A percentile compares a stretch with the other conserved stretches of the same genome.
Evolutionary conservation across 192 early-diverging fungal genomes (phyloP).

Genomic region (Coemansia reversa): DNA sequence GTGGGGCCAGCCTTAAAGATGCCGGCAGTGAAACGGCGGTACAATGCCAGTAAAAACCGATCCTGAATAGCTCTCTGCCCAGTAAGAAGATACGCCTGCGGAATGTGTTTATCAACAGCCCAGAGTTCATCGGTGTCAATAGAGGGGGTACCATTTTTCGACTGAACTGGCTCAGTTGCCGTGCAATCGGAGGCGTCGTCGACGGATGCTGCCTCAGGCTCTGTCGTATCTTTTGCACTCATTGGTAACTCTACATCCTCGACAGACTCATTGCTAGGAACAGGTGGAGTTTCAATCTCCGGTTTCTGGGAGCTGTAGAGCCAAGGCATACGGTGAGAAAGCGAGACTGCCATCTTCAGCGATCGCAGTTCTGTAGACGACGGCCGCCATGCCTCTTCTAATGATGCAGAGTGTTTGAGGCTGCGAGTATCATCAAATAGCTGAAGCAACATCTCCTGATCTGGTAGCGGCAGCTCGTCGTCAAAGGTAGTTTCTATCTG

Average conservation of each 20-base stretch:
- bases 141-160: neutral
- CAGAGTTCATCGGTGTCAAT: neutral
- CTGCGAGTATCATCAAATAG: slow-evolving; percentile 59
- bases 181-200: slow-evolving; percentile 21
- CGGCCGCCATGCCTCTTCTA: slow-evolving; percentile 73
- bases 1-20: slow-evolving; percentile 31
- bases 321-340: slow-evolving; percentile 76
- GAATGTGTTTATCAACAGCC: slow-evolving; percentile 19
- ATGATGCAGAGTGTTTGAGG: slow-evolving; percentile 60
- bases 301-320: slow-evolving; percentile 15
- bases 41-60: slow-evolving; percentile 27
- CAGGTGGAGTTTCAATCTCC: neutral
- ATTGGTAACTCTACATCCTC: neutral
- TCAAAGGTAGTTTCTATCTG: slow-evolving; percentile 60
- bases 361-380: slow-evolving; percentile 66
- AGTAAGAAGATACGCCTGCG: slow-evolving; percentile 18
- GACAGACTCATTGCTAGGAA: neutral
- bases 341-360: slow-evolving; percentile 67
- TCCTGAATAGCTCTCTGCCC: slow-evolving; percentile 37
- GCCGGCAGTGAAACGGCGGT: slow-evolving; percentile 37
- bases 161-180: slow-evolving; percentile 2
- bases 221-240: neutral
- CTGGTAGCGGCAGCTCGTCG: slow-evolving; percentile 46
- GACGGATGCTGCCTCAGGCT: neutral
- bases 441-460: slow-evolving; percentile 56